A percentile compares a stretch with the other conserved stretches of the same genome.
These are phyloP conservation scores for Schizochytrium sp. DNA, from an alignment of 108 stramenopile species.

Conservation along the genomic window DNA sequence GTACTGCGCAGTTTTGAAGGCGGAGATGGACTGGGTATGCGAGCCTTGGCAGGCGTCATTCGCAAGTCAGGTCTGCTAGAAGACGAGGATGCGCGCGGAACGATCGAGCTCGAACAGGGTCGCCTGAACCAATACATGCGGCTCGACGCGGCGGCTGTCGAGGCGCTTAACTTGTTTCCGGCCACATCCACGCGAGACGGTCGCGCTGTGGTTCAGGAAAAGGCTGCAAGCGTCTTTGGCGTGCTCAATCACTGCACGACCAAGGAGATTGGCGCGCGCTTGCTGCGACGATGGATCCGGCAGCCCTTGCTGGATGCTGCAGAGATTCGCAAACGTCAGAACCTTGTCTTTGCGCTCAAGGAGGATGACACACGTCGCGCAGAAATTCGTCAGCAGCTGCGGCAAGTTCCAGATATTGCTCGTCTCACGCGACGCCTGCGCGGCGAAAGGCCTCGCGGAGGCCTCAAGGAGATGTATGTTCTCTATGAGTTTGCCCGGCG, in stretches of 20 bases:
- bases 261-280: conserved; percentile 32
- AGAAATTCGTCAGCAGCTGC: not conserved
- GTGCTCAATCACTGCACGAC: not conserved
- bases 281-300: conserved; percentile 45
- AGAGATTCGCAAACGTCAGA: not conserved
- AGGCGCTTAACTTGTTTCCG: conserved; percentile 19
- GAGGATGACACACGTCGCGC: not conserved
- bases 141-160: conserved; percentile 16
- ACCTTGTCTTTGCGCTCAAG: not conserved
- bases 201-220: not conserved
- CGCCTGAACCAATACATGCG: conserved; percentile 2
- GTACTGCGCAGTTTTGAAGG: not conserved
- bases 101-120: not conserved
- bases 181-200: not conserved
- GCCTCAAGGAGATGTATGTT: not conserved
- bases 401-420: not conserved
- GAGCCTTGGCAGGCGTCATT: not conserved
- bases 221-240: not conserved
- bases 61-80: not conserved
- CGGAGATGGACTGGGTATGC: not conserved
- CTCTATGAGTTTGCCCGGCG: not conserved
- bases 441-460: not conserved
- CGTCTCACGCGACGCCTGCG: not conserved
- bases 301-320: conserved; percentile 36
- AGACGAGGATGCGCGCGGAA: not conserved